phyloP scores from a whole-genome alignment of 352 stramenopile genomes.

The Globisporangium middletonii region DNA sequence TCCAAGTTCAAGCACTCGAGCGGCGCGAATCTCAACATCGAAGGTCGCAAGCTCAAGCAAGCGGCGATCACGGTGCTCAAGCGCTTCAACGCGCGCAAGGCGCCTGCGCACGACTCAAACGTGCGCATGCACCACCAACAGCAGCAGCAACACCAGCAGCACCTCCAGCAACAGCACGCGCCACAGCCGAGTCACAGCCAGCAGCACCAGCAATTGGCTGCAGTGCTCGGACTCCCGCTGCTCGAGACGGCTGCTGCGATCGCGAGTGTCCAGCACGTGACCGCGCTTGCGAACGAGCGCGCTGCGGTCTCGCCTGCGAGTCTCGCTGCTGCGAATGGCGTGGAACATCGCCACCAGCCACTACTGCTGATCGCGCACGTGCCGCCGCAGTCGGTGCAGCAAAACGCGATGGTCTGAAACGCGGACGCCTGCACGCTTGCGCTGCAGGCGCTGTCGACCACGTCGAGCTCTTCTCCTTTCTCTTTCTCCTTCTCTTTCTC shows the following conservation, averaged over 20 bases:
- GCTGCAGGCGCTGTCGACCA: neutral
- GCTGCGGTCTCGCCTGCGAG: too few species aligned
- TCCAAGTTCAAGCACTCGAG: conserved; percentile 66
- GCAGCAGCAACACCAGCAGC: neutral
- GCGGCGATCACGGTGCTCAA: conserved; percentile 43
- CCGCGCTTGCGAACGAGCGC: too few species aligned
- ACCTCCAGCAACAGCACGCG: too few species aligned
- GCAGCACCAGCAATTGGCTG: conserved; percentile 3
- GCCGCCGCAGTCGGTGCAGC: conserved; percentile 1
- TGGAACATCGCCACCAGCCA: neutral
- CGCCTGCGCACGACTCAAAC: conserved; percentile 2
- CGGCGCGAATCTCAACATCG: conserved; percentile 46
- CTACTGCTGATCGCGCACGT: neutral
- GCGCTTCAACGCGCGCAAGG: conserved; percentile 18
- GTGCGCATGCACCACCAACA: neutral
- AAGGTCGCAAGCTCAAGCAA: conserved; percentile 55
- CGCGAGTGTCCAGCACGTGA: conserved; percentile 2
- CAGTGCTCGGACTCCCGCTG: conserved; percentile 5
- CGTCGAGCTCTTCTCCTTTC: neutral
- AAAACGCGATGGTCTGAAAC: conserved; percentile 16
- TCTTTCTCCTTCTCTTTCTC: neutral
- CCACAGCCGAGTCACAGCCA: neutral
- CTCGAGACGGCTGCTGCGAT: conserved; percentile 9
- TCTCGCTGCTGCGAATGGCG: too few species aligned
- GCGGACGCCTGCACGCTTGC: conserved; percentile 1